Evolutionary conservation across 495 filamentous ascomycete genomes (phyloP).

Genomic region (Penicillium psychrofluorescens): DNA sequence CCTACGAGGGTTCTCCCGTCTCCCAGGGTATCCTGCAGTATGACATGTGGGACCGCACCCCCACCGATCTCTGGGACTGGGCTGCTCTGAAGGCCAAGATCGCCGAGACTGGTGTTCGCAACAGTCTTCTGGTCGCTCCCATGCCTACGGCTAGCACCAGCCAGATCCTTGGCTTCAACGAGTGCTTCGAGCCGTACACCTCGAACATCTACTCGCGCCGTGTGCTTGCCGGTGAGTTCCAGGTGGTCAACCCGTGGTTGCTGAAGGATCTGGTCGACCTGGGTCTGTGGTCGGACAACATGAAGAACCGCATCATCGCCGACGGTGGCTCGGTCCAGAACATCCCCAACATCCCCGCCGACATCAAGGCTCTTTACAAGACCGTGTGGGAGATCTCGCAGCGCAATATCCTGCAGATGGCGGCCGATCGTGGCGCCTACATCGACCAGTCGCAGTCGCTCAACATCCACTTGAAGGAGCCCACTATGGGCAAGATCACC

Average conservation of each 20-base stretch:
- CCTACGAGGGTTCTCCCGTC: slow-evolving; percentile 87
- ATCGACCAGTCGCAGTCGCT: slow-evolving; percentile 98
- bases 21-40: slow-evolving; percentile 96
- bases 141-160: slow-evolving; percentile 97
- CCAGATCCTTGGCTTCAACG: slow-evolving; percentile 96
- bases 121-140: slow-evolving; percentile 88
- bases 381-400: slow-evolving; percentile 99
- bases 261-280: slow-evolving; percentile 97
- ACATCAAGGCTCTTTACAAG: slow-evolving; percentile 97
- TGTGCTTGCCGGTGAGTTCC: slow-evolving; percentile 97
- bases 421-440: slow-evolving; percentile 93
- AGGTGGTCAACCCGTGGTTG: slow-evolving; percentile 98
- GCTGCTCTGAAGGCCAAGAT: slow-evolving; percentile 80
- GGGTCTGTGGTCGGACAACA: slow-evolving; percentile 97
- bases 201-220: slow-evolving; percentile 99
- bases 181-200: slow-evolving; percentile 99
- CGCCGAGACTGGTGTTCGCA: slow-evolving; percentile 83
- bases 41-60: slow-evolving; percentile 96
- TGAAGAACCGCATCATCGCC: slow-evolving; percentile 99
- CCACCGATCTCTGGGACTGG: slow-evolving; percentile 96
- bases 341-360: slow-evolving; percentile 88
- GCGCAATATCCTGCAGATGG: slow-evolving; percentile 91
- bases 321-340: slow-evolving; percentile 94
- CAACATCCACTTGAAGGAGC: slow-evolving; percentile 98
- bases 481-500: slow-evolving; percentile 99